phyloP scores from a whole-genome alignment of 2,329 filamentous ascomycete species.

The Macrophomina pseudophaseolina region DNA sequence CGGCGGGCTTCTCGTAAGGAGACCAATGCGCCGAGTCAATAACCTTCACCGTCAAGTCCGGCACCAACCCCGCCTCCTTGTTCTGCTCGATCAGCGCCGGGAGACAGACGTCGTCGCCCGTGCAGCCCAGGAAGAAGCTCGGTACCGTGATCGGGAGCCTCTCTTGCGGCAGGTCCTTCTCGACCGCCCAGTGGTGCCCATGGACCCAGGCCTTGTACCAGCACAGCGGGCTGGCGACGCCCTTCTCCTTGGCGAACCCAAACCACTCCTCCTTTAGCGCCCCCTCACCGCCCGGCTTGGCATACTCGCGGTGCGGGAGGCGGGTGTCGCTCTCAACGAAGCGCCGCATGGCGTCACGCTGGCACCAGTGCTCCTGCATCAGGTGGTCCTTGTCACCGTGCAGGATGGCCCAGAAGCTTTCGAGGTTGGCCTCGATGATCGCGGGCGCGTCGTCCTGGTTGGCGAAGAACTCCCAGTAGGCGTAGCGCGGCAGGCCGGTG shows the following conservation, averaged over 20 bases:
- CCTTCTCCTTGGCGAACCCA: constrained; percentile 40
- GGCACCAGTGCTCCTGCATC: constrained; percentile 46
- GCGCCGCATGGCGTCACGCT: constrained; percentile 41
- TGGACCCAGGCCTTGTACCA: constrained; percentile 43
- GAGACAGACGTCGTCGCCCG: constrained; percentile 42
- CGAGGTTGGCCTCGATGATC: constrained; percentile 47
- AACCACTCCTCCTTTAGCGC: constrained; percentile 44
- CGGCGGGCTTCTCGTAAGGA: constrained; percentile 42
- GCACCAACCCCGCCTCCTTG: constrained; percentile 37
- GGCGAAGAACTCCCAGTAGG: constrained; percentile 56
- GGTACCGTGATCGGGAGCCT: constrained; percentile 42
- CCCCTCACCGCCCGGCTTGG: constrained; percentile 25
- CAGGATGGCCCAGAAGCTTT: constrained; percentile 43
- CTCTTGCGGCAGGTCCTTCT: constrained; percentile 34
- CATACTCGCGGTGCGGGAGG: constrained; percentile 40
- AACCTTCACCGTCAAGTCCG: constrained; percentile 40
- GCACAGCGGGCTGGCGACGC: constrained; percentile 44
- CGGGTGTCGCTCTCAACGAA: constrained; percentile 30
- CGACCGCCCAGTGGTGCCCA: constrained; percentile 37
- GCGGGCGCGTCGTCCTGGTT: constrained; percentile 42
- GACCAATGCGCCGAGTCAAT: constrained; percentile 45
- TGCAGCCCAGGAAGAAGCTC: constrained; percentile 42
- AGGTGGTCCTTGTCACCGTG: constrained; percentile 41
- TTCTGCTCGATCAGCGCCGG: constrained; percentile 38
- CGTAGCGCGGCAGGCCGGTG: constrained; percentile 46